Percentiles rank a stretch among this genome's conserved stretches.
Conservation (phyloP, 2,329 filamentous ascomycete genomes). For the Ceratocystis harringtonii region DNA sequence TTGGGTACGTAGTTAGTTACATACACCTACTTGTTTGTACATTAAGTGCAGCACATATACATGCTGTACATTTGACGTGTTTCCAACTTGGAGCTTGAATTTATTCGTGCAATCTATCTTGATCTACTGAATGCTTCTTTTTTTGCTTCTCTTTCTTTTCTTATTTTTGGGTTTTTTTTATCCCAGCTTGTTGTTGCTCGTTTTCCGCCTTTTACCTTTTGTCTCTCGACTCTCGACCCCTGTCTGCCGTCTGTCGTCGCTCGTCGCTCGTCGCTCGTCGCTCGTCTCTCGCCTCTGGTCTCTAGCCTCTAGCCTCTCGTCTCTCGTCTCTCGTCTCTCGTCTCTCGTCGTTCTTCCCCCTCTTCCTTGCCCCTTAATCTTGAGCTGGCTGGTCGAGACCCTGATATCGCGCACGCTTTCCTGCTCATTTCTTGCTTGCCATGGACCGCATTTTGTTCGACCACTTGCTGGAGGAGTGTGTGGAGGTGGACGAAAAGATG, state of each 20-base stretch:
- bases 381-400: too few relatives aligned
- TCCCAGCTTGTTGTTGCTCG: too few relatives aligned
- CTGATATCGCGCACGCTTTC: not conserved
- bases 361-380: not conserved
- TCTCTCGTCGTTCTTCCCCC: not conserved
- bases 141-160: not conserved
- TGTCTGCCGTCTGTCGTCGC: too few relatives aligned
- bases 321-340: too few relatives aligned
- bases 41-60: not conserved
- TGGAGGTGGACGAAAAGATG: conserved; percentile 36
- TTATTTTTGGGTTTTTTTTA: not conserved
- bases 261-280: not conserved
- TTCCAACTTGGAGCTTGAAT: not conserved
- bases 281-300: not conserved
- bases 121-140: not conserved
- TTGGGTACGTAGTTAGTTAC: too few relatives aligned
- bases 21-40: too few relatives aligned
- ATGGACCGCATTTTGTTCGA: conserved; percentile 16
- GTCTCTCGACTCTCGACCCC: too few relatives aligned
- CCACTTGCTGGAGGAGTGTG: conserved; percentile 30
- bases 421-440: not conserved
- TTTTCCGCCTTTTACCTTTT: too few relatives aligned
- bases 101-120: not conserved
- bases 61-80: not conserved
- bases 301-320: too few relatives aligned